Evolutionary conservation across 345 rosid species (phyloP).

Genomic region (Salix viminalis): DNA sequence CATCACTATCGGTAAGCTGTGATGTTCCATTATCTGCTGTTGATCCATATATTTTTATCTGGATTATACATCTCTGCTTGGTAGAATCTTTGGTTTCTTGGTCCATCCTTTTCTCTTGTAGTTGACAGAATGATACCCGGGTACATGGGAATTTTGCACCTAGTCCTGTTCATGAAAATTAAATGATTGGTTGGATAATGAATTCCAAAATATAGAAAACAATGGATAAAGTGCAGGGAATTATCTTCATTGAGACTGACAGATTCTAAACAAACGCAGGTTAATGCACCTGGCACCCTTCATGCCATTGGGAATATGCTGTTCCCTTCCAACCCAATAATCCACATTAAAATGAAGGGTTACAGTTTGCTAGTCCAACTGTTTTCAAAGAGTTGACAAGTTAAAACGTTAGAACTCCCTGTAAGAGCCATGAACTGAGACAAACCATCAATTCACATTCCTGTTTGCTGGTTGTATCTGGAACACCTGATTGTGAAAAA

Average conservation of each 20-base stretch:
- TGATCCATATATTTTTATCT: background rate
- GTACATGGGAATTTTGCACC: background rate
- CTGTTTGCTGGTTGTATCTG: background rate
- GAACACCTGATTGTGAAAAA: no score
- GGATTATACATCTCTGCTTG: background rate
- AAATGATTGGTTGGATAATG: background rate
- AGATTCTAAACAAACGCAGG: background rate
- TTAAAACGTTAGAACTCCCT: background rate
- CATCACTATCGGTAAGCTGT: conserved; percentile 68
- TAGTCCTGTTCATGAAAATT: background rate
- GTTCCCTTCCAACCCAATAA: background rate
- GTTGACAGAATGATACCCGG: background rate
- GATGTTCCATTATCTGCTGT: background rate
- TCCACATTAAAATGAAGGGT: background rate
- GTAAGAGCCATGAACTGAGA: background rate
- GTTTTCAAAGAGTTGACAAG: background rate
- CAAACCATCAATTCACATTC: background rate
- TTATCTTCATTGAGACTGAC: background rate
- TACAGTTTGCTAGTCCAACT: background rate
- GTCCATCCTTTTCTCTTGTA: background rate
- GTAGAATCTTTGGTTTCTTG: background rate
- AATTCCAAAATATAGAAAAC: background rate
- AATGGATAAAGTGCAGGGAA: background rate
- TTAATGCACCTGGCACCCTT: background rate
- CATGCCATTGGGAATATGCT: background rate